A percentile compares a stretch with the other conserved stretches of the same genome.
Evolutionary conservation across 1,284 basidiomycete species (phyloP).

Genomic region (Papiliotrema flavescens): DNA sequence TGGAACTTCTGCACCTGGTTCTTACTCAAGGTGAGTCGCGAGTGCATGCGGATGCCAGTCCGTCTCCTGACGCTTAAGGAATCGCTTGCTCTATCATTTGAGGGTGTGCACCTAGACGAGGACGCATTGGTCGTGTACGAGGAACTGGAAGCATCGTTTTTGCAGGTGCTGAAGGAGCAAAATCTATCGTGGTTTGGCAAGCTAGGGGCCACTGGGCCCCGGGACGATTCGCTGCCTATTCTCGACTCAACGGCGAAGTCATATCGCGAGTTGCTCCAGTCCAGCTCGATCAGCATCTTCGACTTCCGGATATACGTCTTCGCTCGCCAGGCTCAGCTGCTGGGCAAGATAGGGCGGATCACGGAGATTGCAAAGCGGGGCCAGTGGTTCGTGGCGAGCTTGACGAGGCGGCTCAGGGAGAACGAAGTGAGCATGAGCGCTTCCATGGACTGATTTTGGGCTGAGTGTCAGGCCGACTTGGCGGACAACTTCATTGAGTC

Average conservation of each 20-base stretch:
- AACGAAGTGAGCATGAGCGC: constrained; percentile 59
- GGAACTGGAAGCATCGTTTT: constrained; percentile 83
- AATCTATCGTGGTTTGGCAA: constrained; percentile 86
- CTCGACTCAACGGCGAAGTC: constrained; percentile 77
- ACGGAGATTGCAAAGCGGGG: constrained; percentile 70
- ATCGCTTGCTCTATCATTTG: constrained; percentile 86
- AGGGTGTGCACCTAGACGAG: constrained; percentile 82
- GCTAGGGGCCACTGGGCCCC: constrained; percentile 56
- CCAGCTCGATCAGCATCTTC: constrained; percentile 86
- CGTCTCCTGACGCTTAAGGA: constrained; percentile 59
- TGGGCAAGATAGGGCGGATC: constrained; percentile 77
- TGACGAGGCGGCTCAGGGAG: constrained; percentile 56
- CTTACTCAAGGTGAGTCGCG: constrained; percentile 69
- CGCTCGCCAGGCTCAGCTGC: constrained; percentile 73
- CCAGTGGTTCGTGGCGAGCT: constrained; percentile 43
- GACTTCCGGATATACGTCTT: constrained; percentile 92
- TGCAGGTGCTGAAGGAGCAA: constrained; percentile 66
- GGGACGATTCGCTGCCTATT: constrained; percentile 77
- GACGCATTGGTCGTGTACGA: constrained; percentile 87
- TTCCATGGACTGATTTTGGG: neutral
- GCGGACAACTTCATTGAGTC: constrained; percentile 80
- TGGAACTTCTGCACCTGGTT: constrained; percentile 99
- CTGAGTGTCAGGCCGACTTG: constrained; percentile 58
- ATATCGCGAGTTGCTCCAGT: constrained; percentile 83
- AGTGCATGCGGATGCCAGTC: neutral